These are phyloP conservation scores for Helenozyma baotianmanensis DNA, from an alignment of 805 yeast species.

Conservation along the genomic window DNA sequence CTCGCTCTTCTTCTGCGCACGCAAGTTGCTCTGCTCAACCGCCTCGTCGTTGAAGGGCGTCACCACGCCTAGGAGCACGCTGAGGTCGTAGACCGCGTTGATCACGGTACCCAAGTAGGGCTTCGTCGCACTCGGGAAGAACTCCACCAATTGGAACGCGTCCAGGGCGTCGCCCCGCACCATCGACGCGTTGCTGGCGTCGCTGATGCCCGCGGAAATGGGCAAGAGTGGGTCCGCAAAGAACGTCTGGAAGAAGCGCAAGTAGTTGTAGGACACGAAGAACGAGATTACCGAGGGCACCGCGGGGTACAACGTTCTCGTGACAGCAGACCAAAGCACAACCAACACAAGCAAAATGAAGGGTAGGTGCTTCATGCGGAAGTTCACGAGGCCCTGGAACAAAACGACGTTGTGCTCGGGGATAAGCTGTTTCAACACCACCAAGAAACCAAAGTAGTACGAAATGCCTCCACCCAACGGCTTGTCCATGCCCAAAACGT, in stretches of 20 bases:
- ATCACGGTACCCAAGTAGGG: constrained; percentile 51
- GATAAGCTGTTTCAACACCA: constrained; percentile 53
- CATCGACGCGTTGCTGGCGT: constrained; percentile 18
- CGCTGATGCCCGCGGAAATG: constrained; percentile 28
- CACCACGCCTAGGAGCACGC: constrained; percentile 43
- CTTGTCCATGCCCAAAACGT: constrained; percentile 32
- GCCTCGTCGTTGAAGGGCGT: constrained; percentile 64
- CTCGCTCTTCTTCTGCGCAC: constrained; percentile 61
- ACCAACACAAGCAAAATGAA: constrained; percentile 37
- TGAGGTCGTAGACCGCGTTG: constrained; percentile 29
- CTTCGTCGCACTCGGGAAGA: constrained; percentile 68
- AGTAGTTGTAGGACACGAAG: constrained; percentile 65
- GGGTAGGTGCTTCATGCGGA: constrained; percentile 62
- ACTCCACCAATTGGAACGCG: constrained; percentile 74
- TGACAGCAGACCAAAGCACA: constrained; percentile 28
- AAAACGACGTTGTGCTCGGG: constrained; percentile 53
- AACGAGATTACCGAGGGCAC: constrained; percentile 58
- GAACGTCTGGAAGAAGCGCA: constrained; percentile 69
- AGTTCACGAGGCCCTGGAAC: constrained; percentile 40
- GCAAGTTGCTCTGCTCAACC: constrained; percentile 66
- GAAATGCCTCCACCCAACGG: constrained; percentile 53
- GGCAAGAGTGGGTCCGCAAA: constrained; percentile 55
- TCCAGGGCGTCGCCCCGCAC: constrained; percentile 85
- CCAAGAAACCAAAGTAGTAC: constrained; percentile 49
- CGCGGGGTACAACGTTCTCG: constrained; percentile 42